A percentile compares a stretch with the other conserved stretches of the same genome.
Conservation (phyloP, 2,329 filamentous ascomycete genomes). For the Thielaviopsis ethacetica region DNA sequence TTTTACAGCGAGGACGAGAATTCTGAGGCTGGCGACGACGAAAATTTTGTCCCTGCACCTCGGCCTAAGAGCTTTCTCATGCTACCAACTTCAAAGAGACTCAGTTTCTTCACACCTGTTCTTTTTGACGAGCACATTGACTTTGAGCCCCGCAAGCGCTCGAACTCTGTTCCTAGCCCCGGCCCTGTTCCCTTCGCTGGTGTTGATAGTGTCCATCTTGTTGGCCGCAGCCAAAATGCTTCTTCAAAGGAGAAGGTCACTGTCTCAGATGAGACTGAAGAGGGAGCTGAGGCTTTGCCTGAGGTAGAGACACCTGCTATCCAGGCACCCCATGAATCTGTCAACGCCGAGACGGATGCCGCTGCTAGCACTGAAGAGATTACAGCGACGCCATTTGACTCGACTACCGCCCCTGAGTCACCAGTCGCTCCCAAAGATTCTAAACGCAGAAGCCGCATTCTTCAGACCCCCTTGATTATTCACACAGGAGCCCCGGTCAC, state of each 20-base stretch:
- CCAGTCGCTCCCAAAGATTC: background rate
- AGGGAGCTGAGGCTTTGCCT: background rate
- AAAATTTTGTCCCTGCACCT: constrained; percentile 10
- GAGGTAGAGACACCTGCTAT: background rate
- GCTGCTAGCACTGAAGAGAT: background rate
- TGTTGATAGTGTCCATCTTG: constrained; percentile 7
- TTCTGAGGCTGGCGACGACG: constrained; percentile 22
- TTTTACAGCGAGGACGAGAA: constrained; percentile 46
- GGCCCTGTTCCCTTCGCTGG: constrained; percentile 16
- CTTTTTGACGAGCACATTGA: constrained; percentile 12
- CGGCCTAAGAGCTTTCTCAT: constrained; percentile 34
- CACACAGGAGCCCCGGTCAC: constrained; percentile 6
- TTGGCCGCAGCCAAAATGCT: background rate
- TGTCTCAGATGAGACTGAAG: background rate
- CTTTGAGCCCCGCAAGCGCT: constrained; percentile 26
- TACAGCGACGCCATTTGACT: background rate
- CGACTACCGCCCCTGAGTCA: background rate
- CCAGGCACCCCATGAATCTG: background rate
- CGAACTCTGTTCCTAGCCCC: constrained; percentile 32
- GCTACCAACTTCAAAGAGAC: constrained; percentile 15
- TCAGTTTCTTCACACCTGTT: constrained; percentile 10
- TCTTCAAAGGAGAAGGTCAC: background rate
- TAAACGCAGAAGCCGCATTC: constrained; percentile 8
- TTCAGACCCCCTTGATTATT: constrained; percentile 9
- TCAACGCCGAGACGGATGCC: background rate